Base-by-base conservation (phyloP, 768 basidiomycete genomes). In the Suillus lakei region DNA sequence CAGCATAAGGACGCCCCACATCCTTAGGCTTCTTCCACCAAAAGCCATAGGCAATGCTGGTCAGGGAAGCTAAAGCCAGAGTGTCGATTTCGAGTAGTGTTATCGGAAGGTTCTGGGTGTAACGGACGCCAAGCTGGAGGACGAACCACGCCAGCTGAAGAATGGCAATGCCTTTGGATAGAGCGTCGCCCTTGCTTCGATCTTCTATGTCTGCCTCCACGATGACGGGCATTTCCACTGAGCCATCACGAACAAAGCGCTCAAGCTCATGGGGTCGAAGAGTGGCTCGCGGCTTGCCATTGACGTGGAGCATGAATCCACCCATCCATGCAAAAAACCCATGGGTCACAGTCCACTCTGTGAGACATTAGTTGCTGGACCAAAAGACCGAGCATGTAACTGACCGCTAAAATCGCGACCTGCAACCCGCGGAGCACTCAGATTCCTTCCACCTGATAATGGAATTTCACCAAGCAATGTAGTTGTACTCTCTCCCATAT, bases 81-180 rank as follows among this genome's bases (percentile, higher is more conserved):
- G 81, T 82, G 2, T 75, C 67, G 15, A 81, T 93, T 51, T 91
- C 91, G 10, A 91, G 91, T 4, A 78, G 71, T 7, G 78, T 79
- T 2, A 80, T 51, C 0, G 75, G 70, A 12, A 82, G 70, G 9
- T 62, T 44, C 13, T 74, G 58, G 9, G n/a, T 28, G 36, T 65
- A 41, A 7, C 80, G 72, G 2, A 70, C 70, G 7, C 77, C 68
- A 60, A 73, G 73, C 53, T 79, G 75, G n/a, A 72, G 60, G 56
- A 72, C 61, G 66, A 82, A 83, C 79, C 79, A 81, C 1, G 68
- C 46, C 9, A 76, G 74, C 60, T 83, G 81, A 5, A 73, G 32
- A 16, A 79, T 36, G n/a, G 78, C 75, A 2, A 80, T n/a, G 1
- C 64, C 71, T 54, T 82, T 82, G 4, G 79, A 71, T 6, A 83